A percentile compares a stretch with the other conserved stretches of the same genome.
Conservation (phyloP, 768 basidiomycete species). For the Hygrocybe coccinea region DNA sequence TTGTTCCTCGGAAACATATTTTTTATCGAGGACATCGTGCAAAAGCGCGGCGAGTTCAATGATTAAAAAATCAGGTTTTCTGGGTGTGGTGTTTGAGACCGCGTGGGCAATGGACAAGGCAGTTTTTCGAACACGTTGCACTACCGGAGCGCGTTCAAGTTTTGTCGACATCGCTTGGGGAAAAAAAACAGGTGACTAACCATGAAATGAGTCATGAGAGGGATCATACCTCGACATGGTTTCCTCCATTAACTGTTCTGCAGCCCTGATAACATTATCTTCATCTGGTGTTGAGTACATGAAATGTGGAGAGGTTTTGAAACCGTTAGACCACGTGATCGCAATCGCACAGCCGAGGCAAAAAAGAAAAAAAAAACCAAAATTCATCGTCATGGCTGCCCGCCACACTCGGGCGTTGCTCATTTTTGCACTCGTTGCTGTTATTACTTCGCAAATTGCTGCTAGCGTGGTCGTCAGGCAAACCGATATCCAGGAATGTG, state of each 20-base stretch:
- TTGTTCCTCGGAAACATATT: slow-evolving; percentile 60
- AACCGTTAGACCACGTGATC: neutral
- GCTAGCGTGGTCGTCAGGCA: slow-evolving; percentile 25
- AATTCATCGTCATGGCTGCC: neutral
- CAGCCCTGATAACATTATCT: slow-evolving; percentile 47
- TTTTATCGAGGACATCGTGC: slow-evolving; percentile 85
- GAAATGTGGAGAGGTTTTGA: slow-evolving; percentile 3
- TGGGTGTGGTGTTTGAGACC: slow-evolving; percentile 23
- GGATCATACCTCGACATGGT: slow-evolving; percentile 76
- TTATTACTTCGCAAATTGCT: neutral
- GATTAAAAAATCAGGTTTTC: slow-evolving; percentile 61
- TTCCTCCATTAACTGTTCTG: slow-evolving; percentile 65
- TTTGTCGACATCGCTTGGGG: neutral
- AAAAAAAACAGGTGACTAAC: slow-evolving; percentile 36
- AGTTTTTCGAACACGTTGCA: slow-evolving; percentile 75
- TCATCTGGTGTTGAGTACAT: slow-evolving; percentile 55
- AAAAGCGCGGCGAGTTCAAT: slow-evolving; percentile 85
- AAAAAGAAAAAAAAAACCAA: neutral
- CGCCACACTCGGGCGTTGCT: neutral
- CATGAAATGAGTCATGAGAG: slow-evolving; percentile 76
- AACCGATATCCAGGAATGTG: slow-evolving; percentile 38
- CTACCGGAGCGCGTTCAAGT: slow-evolving; percentile 36
- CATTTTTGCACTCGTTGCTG: neutral
- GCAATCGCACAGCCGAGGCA: neutral
- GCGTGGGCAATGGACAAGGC: slow-evolving; percentile 63